Conservation (phyloP, 78 protist genomes). For the Chrysochromulina tobinii region DNA sequence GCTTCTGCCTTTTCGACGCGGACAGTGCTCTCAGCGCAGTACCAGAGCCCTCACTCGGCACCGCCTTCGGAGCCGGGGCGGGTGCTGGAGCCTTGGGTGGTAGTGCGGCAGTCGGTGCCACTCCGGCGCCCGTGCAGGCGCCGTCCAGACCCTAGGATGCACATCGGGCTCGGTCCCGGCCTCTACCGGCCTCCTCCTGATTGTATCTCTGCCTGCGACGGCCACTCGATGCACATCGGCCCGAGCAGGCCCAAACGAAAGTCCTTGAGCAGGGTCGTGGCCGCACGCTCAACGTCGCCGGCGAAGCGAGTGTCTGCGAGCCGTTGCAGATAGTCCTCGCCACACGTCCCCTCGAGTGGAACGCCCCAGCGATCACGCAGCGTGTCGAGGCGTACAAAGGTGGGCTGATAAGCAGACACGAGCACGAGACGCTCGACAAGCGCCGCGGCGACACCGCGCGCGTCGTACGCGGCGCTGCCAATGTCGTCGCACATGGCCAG, state of each 20-base stretch:
- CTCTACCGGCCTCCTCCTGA: too few species aligned
- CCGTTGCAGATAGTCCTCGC: background rate
- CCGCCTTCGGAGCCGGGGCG: too few species aligned
- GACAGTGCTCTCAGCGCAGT: too few species aligned
- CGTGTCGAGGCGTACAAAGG: background rate
- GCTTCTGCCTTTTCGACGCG: too few species aligned
- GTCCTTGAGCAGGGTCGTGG: background rate
- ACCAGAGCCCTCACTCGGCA: too few species aligned
- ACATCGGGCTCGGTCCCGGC: too few species aligned
- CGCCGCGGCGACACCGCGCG: background rate
- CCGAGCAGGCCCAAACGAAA: background rate
- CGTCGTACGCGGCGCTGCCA: constrained; percentile 8
- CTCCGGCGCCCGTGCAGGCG: too few species aligned
- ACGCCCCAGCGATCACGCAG: background rate
- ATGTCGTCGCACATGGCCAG: constrained; percentile 33
- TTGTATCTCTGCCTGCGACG: too few species aligned
- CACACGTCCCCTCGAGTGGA: background rate
- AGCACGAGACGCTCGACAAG: background rate
- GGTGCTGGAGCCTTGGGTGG: too few species aligned
- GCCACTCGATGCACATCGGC: background rate
- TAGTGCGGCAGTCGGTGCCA: too few species aligned
- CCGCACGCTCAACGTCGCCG: constrained; percentile 1
- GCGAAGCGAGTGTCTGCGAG: background rate
- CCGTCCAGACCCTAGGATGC: too few species aligned
- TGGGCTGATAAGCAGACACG: background rate